Conservation (phyloP, 1,284 basidiomycete genomes). For the Irpex sp. region DNA sequence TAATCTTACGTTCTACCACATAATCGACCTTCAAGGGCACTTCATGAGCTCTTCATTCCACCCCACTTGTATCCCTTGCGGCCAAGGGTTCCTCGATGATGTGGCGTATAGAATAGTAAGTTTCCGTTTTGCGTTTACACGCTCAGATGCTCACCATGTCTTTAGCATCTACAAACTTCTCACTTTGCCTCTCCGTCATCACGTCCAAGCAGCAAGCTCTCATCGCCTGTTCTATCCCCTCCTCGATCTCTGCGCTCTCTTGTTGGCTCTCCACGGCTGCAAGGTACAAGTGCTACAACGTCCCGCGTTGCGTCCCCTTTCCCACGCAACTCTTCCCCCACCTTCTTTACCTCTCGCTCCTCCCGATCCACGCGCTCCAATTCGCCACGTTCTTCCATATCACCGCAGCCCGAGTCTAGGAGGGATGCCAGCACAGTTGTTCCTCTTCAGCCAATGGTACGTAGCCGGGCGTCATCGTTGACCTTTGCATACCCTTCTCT, state of each 20-base stretch:
- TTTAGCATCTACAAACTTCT: background rate
- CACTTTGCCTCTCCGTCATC: background rate
- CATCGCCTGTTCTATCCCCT: background rate
- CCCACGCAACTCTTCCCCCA: background rate
- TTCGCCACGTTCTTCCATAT: background rate
- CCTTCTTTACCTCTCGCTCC: background rate
- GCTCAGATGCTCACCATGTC: background rate
- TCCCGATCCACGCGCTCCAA: background rate
- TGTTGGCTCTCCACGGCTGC: background rate
- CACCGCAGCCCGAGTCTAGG: background rate
- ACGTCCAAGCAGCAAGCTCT: background rate
- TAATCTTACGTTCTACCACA: slow-evolving; percentile 2
- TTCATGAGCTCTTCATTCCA: slow-evolving; percentile 12
- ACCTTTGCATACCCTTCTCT: background rate
- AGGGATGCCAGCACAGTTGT: background rate
- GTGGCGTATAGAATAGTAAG: slow-evolving; percentile 9
- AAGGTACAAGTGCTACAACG: background rate
- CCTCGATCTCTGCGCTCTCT: background rate
- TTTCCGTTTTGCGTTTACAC: background rate
- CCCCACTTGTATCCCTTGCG: slow-evolving; percentile 12
- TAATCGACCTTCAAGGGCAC: slow-evolving; percentile 5
- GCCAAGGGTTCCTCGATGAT: slow-evolving; percentile 10
- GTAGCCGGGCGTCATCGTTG: background rate
- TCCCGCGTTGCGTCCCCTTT: background rate
- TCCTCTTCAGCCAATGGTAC: background rate